Evolutionary conservation across 345 rosid genomes (phyloP), one percentile per base, ranked within the genome.

Genomic region (Arabidopsis suecica): DNA sequence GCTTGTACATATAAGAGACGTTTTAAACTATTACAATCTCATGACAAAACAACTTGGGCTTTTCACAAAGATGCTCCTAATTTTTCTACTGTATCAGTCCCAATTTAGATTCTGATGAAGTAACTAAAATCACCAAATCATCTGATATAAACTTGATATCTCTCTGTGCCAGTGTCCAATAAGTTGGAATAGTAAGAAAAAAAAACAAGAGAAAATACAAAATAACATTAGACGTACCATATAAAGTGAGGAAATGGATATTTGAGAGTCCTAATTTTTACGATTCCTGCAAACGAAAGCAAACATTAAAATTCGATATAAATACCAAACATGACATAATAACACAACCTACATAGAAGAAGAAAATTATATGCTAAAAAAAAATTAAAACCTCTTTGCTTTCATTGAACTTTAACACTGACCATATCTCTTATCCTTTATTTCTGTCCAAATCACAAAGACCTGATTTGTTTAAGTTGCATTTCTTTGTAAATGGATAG

Each of bases 261-360:
- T 25, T 37, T 38, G 54, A 49, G 68, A 48, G 38, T 48, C 68
- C 20, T 66, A 65, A 11, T 56, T 7, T 42, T 23, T 66, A 4
- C 9, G 50, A 40, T 50, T 75, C 79, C 79, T 75, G 79, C 73
- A 75, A 67, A 40, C n/a, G 20, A 59, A 45, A 57, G 2, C 14
- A 47, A n/a, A n/a, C n/a, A 56, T 37, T 18, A 47, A 48, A 40
- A 33, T 42, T 8, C 32, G 23, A 32, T 18, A 20, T 5, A 16
- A 50, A 50, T 5, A 50, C 16, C 11, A 42, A 64, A 44, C 45
- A 42, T 64, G 57, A 4, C 18, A 51, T 51, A 33, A 22, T 14
- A 64, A 33, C 63, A 22, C 36, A 54, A 44, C 34, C 30, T 3
- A 44, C 34, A 18, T 3, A 45, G 30, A 53, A 23, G 11, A 45